Evolutionary conservation across 805 yeast species (phyloP), one percentile per base, ranked within the genome.

Genomic region (Maudiozyma saulgeensis): DNA sequence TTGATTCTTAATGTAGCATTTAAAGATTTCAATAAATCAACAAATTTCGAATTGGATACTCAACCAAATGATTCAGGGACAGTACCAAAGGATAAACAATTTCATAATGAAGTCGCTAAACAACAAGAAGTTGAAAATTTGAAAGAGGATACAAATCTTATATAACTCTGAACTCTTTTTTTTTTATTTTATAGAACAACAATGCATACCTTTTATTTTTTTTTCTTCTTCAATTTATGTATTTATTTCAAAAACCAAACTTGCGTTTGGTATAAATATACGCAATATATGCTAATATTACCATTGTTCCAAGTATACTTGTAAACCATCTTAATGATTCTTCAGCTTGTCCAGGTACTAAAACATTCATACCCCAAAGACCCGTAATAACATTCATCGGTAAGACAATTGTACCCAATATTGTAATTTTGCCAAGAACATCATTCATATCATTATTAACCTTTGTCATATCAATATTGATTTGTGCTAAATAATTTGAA

Each of bases 391-490:
- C 87, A 63, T 93, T 93, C 78, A 93, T 79, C 3, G 99, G 99
- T 51, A 93, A 71, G 19, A 93, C 96, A 49, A 93, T 87, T 0
- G 98, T 88, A 76, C 98, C 99, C 53, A 91, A 69, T 41, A 90
- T 83, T 3, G 98, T 87, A 49, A 91, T 87, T 64, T 90, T 88
- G 11, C 97, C 96, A 60, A 91, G 75, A 1, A 90, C 96, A 64
- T 93, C 98, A 66, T 93, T 93, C 80, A 95, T 91, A 59, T 91
- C 97, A 60, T 93, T 93, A 68, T 90, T 93, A 13, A 90, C 96
- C 64, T 83, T 83, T 9, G 97, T 93, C 98, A 91, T 93, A 64
- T 93, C 98, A 54, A 93, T 91, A 63, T 93, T 93, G 62, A 93
- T 86, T 64, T 91, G 98, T 1, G 99, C 99, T 60, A 91, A 74